Percentiles rank a stretch among this genome's conserved stretches.
phyloP scores from a whole-genome alignment of 2,329 filamentous ascomycete genomes.

The Dothistroma pini region DNA sequence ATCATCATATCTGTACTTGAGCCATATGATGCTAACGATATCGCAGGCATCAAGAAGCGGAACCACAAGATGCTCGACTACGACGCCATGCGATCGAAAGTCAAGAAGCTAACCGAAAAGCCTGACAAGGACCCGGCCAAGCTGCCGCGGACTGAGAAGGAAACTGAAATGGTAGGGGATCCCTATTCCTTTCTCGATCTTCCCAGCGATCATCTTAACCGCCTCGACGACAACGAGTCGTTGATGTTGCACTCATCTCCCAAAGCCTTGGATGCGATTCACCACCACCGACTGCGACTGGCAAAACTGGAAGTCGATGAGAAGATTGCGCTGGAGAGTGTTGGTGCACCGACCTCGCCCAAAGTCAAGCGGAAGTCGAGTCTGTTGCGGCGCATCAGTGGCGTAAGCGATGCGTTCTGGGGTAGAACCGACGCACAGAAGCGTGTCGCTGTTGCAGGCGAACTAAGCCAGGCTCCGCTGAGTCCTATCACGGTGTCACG shows the following conservation, averaged over 20 bases:
- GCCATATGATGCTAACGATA: constrained; percentile 6
- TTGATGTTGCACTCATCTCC: constrained; percentile 27
- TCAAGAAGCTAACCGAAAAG: constrained; percentile 96
- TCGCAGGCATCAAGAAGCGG: constrained; percentile 86
- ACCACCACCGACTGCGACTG: constrained; percentile 7
- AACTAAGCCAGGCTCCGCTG: not conserved
- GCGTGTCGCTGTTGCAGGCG: not conserved
- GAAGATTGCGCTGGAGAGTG: constrained; percentile 18
- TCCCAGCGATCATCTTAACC: constrained; percentile 11
- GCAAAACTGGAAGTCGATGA: constrained; percentile 8
- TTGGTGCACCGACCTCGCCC: constrained; percentile 7
- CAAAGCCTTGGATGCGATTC: constrained; percentile 27
- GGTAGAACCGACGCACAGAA: not conserved
- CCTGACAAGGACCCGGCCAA: constrained; percentile 98
- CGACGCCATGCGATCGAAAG: constrained; percentile 89
- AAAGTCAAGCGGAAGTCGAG: constrained; percentile 14
- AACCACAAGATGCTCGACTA: constrained; percentile 98
- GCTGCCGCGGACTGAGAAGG: constrained; percentile 91
- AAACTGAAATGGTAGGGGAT: constrained; percentile 68
- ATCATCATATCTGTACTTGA: not conserved
- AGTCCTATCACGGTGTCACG: not conserved
- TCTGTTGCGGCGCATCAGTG: constrained; percentile 11
- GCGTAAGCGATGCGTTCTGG: constrained; percentile 14
- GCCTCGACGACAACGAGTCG: constrained; percentile 15
- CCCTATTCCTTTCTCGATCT: constrained; percentile 18